Percentiles rank a stretch among this genome's conserved stretches.
Conservation (phyloP, 768 basidiomycete genomes). For the Tulasnella sp. region DNA sequence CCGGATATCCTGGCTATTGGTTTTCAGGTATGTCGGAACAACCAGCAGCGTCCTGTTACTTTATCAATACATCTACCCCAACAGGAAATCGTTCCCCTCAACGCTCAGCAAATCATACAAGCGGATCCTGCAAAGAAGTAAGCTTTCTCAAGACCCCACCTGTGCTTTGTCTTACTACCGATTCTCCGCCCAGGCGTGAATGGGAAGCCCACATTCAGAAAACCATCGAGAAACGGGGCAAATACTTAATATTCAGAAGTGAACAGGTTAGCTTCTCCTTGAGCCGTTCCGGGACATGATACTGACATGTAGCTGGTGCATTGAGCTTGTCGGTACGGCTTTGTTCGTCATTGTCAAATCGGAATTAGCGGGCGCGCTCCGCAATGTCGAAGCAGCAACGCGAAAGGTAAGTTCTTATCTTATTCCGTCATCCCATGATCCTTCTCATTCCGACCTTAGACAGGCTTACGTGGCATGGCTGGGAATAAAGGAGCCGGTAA, state of each 20-base stretch:
- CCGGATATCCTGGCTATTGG: constrained; percentile 58
- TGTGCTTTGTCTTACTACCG: neutral
- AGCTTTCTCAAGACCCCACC: constrained; percentile 17
- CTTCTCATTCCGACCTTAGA: constrained; percentile 33
- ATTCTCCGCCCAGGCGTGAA: neutral
- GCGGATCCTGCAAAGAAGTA: constrained; percentile 90
- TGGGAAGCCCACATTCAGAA: constrained; percentile 86
- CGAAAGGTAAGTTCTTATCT: constrained; percentile 64
- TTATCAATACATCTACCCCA: constrained; percentile 49
- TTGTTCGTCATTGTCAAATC: constrained; percentile 79
- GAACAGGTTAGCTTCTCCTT: constrained; percentile 61
- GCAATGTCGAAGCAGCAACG: constrained; percentile 87
- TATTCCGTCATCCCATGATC: neutral
- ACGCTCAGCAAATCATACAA: constrained; percentile 95
- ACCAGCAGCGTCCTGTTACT: constrained; percentile 53
- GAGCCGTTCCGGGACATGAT: constrained; percentile 19
- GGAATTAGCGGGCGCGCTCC: constrained; percentile 69
- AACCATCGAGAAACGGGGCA: constrained; percentile 63
- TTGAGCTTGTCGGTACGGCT: constrained; percentile 90
- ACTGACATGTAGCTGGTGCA: neutral
- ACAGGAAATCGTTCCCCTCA: constrained; percentile 97
- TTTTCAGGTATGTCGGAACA: constrained; percentile 13
- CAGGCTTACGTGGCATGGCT: constrained; percentile 70
- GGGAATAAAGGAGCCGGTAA: constrained; percentile 85
- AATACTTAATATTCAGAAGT: constrained; percentile 83